Percentiles rank a stretch among this genome's conserved stretches.
Conservation (phyloP, 371 early-diverging fungal species). For the Massospora cicadina region DNA sequence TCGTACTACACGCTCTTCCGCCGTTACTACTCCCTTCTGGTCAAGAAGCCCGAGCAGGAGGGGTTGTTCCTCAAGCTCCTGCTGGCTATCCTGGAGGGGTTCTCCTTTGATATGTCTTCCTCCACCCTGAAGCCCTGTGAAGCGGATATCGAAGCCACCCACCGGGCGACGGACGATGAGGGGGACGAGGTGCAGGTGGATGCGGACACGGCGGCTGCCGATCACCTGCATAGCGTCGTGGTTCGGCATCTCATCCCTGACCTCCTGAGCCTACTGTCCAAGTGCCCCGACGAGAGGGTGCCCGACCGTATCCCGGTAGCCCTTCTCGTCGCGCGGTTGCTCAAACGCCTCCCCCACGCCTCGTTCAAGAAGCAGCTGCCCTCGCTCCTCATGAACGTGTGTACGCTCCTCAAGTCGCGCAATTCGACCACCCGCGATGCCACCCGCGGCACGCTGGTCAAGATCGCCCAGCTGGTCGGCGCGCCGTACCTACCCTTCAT, state of each 20-base stretch:
- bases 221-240: constrained; percentile 41
- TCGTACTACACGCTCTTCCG: constrained; percentile 59
- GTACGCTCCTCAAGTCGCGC: constrained; percentile 66
- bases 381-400: constrained; percentile 61
- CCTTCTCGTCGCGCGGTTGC: constrained; percentile 60
- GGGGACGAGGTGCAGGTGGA: constrained; percentile 20
- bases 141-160: constrained; percentile 19
- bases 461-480: constrained; percentile 69
- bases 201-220: constrained; percentile 15
- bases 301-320: constrained; percentile 73
- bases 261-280: constrained; percentile 43
- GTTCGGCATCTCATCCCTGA: constrained; percentile 57
- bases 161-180: constrained; percentile 24
- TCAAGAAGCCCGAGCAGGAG: constrained; percentile 45
- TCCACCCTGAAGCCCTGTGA: constrained; percentile 19
- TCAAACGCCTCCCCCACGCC: constrained; percentile 54
- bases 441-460: constrained; percentile 67
- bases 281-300: constrained; percentile 50
- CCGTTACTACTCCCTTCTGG: constrained; percentile 42
- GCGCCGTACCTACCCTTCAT: constrained; percentile 68
- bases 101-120: constrained; percentile 66
- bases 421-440: constrained; percentile 69
- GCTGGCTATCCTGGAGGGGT: constrained; percentile 63
- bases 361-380: constrained; percentile 64
- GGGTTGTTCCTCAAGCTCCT: constrained; percentile 59